A percentile compares a stretch with the other conserved stretches of the same genome.
Conservation (phyloP, 73 alveolate species). For the Uronychia setigera region DNA sequence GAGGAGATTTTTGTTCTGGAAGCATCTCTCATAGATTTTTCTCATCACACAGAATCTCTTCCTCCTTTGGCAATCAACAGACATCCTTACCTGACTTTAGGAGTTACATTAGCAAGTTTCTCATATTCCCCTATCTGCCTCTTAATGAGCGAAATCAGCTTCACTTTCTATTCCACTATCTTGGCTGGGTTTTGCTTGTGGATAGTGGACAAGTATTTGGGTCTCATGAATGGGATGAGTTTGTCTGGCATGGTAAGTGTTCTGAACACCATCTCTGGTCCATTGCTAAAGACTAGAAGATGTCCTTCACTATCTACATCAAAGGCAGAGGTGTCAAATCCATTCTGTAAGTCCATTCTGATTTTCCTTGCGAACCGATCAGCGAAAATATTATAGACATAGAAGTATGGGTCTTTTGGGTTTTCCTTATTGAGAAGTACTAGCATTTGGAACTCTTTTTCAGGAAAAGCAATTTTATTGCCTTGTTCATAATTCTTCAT, state of each 20-base stretch:
- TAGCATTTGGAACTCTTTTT: conserved; percentile 39
- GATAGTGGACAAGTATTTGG: conserved; percentile 29
- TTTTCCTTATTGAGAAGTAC: conserved; percentile 49
- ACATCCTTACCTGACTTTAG: no score
- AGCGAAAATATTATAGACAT: conserved; percentile 52
- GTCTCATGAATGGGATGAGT: conserved; percentile 35
- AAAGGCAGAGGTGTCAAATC: conserved; percentile 26
- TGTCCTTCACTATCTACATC: conserved; percentile 47
- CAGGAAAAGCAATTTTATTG: conserved; percentile 49
- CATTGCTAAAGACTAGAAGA: conserved; percentile 22
- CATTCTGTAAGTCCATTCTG: not conserved
- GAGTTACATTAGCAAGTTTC: not conserved
- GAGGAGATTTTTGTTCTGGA: conserved; percentile 7
- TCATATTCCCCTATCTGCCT: not conserved
- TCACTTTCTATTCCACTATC: conserved; percentile 31
- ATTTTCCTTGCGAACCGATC: conserved; percentile 41
- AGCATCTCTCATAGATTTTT: not conserved
- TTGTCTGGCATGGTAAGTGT: conserved; percentile 43
- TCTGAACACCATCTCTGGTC: conserved; percentile 29
- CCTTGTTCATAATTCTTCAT: conserved; percentile 23
- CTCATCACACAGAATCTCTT: not conserved
- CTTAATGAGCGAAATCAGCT: not conserved
- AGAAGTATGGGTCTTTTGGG: conserved; percentile 32
- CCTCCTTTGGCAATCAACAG: no score
- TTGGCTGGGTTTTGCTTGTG: conserved; percentile 60